Conservation (phyloP, 345 rosid species). For the Fremontodendron californicum region DNA sequence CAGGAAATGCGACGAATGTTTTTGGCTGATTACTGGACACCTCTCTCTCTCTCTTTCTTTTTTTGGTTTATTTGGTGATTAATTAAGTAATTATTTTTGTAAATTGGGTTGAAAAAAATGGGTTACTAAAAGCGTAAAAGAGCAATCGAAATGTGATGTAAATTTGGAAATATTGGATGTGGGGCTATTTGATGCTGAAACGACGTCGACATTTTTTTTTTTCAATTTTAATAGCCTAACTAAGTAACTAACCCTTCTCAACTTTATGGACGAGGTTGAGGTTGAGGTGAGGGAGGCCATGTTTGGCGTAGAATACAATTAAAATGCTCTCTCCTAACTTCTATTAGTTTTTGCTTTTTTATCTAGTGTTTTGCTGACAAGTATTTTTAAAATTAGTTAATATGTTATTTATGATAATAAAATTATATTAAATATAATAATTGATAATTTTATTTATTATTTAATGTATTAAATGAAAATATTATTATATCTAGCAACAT, state of each 20-base stretch:
- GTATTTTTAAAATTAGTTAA: too few relatives aligned
- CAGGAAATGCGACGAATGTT: conserved; percentile 21
- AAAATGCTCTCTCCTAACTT: not conserved
- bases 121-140: too few relatives aligned
- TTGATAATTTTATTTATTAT: too few relatives aligned
- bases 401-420: too few relatives aligned
- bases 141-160: too few relatives aligned
- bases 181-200: not conserved
- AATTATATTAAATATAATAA: too few relatives aligned
- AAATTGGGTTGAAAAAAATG: too few relatives aligned
- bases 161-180: not conserved
- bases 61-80: not conserved
- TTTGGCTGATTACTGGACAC: conserved; percentile 21
- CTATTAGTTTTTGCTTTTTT: not conserved
- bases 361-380: too few relatives aligned
- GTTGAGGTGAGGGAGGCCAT: not conserved
- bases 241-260: not conserved
- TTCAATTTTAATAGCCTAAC: not conserved
- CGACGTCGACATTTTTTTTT: not conserved
- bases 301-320: conserved; percentile 1
- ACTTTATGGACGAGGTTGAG: not conserved
- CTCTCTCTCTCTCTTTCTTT: not conserved
- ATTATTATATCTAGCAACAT: too few relatives aligned
- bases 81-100: not conserved
- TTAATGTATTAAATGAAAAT: too few relatives aligned